phyloP scores from a whole-genome alignment of 1,284 basidiomycete species.

The Malassezia equina region DNA sequence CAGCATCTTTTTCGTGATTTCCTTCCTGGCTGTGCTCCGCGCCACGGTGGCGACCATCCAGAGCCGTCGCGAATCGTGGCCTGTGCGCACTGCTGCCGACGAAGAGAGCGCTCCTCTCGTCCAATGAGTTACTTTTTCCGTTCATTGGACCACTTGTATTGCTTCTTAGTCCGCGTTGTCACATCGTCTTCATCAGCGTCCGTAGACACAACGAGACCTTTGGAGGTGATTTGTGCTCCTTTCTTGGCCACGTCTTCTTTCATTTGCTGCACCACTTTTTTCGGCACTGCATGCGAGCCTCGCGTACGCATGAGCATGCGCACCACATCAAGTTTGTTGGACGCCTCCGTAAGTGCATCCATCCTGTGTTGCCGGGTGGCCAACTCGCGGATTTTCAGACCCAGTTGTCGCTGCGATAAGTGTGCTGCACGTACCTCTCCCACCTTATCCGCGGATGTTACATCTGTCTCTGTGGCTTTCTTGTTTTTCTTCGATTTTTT shows the following conservation, averaged over 20 bases:
- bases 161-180: slow-evolving; percentile 1
- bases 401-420: slow-evolving; percentile 23
- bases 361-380: slow-evolving; percentile 28
- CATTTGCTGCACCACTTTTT: slow-evolving; percentile 4
- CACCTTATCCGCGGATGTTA: slow-evolving; percentile 13
- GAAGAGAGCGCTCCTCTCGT: slow-evolving; percentile 72
- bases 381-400: slow-evolving; percentile 30
- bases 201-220: slow-evolving; percentile 3
- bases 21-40: slow-evolving; percentile 72
- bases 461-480: neutral
- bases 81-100: slow-evolving; percentile 50
- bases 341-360: slow-evolving; percentile 26
- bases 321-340: slow-evolving; percentile 32
- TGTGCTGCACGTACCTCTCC: slow-evolving; percentile 10
- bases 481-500: neutral
- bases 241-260: slow-evolving; percentile 12
- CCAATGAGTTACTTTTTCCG: slow-evolving; percentile 15
- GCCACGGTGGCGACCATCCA: slow-evolving; percentile 54
- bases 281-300: slow-evolving; percentile 15
- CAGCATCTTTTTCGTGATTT: slow-evolving; percentile 67
- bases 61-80: slow-evolving; percentile 50
- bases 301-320: slow-evolving; percentile 34
- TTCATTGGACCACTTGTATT: slow-evolving; percentile 19
- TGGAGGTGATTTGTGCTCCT: slow-evolving; percentile 6
- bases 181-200: slow-evolving; percentile 5